Evolutionary conservation across 371 early-diverging fungal genomes (phyloP).

Genomic region (Haplosporangium sp.): DNA sequence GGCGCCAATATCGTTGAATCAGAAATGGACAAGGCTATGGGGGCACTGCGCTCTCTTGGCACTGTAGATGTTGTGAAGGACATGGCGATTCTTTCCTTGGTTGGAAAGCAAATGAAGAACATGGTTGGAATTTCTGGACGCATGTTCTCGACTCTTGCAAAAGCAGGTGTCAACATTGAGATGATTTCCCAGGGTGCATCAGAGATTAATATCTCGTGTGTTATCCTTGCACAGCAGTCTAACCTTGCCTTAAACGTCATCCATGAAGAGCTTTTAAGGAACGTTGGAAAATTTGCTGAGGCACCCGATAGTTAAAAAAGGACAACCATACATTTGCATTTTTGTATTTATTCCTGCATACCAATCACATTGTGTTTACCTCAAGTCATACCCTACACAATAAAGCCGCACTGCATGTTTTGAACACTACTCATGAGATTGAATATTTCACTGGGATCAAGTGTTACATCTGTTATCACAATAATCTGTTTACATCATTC

Average conservation of each 20-base stretch:
- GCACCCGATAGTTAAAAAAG: not conserved
- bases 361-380: not conserved
- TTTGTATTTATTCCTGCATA: not conserved
- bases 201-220: conserved; percentile 98
- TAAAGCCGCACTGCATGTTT: not conserved
- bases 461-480: no score
- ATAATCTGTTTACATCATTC: no score
- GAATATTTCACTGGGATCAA: no score
- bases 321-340: no score
- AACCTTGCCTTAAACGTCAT: conserved; percentile 86
- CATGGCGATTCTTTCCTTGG: conserved; percentile 95
- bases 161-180: conserved; percentile 93
- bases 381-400: not conserved
- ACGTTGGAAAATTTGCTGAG: conserved; percentile 24
- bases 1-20: conserved; percentile 71
- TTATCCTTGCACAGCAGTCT: conserved; percentile 83
- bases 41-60: conserved; percentile 78
- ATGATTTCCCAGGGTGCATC: conserved; percentile 98
- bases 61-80: conserved; percentile 80
- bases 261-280: conserved; percentile 78
- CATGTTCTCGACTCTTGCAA: conserved; percentile 94
- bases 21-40: conserved; percentile 76
- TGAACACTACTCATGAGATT: not conserved
- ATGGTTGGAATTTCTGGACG: conserved; percentile 95
- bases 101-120: conserved; percentile 96